These are phyloP conservation scores for Vanrija humicola DNA, from an alignment of 1,284 basidiomycete species.

Conservation along the genomic window DNA sequence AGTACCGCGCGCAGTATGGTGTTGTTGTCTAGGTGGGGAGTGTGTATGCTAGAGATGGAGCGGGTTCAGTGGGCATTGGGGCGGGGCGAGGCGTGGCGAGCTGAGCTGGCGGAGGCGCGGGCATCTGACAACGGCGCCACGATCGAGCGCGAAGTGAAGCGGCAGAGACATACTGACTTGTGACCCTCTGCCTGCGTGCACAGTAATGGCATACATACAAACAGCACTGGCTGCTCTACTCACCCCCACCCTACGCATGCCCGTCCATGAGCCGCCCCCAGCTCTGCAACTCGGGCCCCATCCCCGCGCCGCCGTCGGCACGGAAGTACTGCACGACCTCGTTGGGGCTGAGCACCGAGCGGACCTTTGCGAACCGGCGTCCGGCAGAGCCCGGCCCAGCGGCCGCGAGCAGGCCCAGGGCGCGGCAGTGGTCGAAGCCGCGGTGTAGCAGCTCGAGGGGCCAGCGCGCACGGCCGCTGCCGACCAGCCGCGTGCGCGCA, in stretches of 20 bases:
- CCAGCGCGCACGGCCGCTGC: constrained; percentile 45
- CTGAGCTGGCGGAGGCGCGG: too few relatives aligned
- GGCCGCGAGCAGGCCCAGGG: constrained; percentile 38
- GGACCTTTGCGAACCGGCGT: constrained; percentile 40
- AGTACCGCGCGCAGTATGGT: constrained; percentile 77
- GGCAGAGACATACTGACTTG: too few relatives aligned
- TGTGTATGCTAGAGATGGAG: background rate
- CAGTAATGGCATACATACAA: background rate
- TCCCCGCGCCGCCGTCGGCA: constrained; percentile 33
- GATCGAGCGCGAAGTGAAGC: too few relatives aligned
- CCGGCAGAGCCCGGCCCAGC: constrained; percentile 25
- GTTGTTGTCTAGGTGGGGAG: constrained; percentile 27
- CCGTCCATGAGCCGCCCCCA: constrained; percentile 48
- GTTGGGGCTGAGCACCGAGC: constrained; percentile 39
- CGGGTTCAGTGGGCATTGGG: background rate
- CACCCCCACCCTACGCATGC: constrained; percentile 28
- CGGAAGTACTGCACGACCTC: constrained; percentile 49
- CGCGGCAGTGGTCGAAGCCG: constrained; percentile 41
- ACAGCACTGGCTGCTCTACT: background rate
- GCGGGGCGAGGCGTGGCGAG: too few relatives aligned
- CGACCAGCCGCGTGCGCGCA: constrained; percentile 45
- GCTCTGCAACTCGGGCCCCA: constrained; percentile 43
- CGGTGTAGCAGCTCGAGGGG: constrained; percentile 36
- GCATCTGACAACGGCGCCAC: background rate
- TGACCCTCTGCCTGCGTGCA: background rate